Conservation (phyloP, 257 asterid genomes). For the Plantago ovata region DNA sequence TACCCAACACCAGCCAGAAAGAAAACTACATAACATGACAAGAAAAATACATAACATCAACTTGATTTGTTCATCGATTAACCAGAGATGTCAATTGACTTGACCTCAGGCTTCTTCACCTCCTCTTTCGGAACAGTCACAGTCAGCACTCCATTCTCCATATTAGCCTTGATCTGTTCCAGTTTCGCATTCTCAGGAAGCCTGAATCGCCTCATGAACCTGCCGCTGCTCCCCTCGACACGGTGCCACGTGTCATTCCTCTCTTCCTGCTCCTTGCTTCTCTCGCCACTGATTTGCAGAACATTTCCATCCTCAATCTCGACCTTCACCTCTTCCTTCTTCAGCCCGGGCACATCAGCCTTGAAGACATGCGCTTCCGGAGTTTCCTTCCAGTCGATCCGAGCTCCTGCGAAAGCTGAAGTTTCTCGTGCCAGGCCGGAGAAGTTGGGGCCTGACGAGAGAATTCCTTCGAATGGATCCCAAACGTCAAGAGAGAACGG, state of each 20-base stretch:
- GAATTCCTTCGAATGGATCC: no score
- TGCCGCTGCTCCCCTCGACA: conserved; percentile 9
- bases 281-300: conserved; percentile 8
- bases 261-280: conserved; percentile 9
- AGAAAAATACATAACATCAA: no score
- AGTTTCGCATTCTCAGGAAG: conserved; percentile 4
- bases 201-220: conserved; percentile 9
- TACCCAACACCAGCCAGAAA: no score
- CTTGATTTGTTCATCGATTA: neutral
- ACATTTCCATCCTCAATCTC: conserved; percentile 5
- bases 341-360: conserved; percentile 11
- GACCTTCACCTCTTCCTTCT: conserved; percentile 16
- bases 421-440: conserved; percentile 13
- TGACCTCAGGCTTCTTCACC: neutral
- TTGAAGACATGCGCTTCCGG: conserved; percentile 6
- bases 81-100: conserved; percentile 10
- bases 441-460: conserved; percentile 1
- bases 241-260: conserved; percentile 11
- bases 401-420: conserved; percentile 1
- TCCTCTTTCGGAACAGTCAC: conserved; percentile 16
- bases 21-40: no score
- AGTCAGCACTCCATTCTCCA: conserved; percentile 11
- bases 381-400: conserved; percentile 12
- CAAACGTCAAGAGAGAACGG: conserved; percentile 2
- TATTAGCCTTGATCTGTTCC: conserved; percentile 3